Percentiles rank a stretch among this genome's conserved stretches.
These are phyloP conservation scores for Rhinocladiella mackenziei DNA, from an alignment of 2,329 filamentous ascomycete species.

Conservation along the genomic window DNA sequence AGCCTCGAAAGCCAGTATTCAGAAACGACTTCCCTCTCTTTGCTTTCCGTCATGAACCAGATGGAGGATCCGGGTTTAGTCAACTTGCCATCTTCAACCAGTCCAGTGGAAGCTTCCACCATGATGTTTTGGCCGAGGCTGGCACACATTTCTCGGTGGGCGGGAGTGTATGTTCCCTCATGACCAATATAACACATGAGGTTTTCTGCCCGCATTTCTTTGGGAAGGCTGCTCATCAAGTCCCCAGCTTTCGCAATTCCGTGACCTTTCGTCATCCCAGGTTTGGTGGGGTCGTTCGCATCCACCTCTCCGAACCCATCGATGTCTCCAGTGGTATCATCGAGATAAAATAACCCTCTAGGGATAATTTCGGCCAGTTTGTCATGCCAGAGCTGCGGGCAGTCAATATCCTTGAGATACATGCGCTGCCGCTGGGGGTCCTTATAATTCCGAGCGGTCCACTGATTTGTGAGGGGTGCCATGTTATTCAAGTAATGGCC, in stretches of 20 bases:
- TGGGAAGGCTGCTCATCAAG: slow-evolving; percentile 86
- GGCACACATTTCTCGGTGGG: slow-evolving; percentile 96
- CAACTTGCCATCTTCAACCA: slow-evolving; percentile 63
- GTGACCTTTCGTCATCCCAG: slow-evolving; percentile 48
- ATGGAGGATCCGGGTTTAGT: slow-evolving; percentile 80
- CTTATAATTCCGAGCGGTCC: slow-evolving; percentile 68
- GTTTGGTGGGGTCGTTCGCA: slow-evolving; percentile 41
- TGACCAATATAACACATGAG: slow-evolving; percentile 98
- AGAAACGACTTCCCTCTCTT: slow-evolving; percentile 82
- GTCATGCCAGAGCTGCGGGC: slow-evolving; percentile 79
- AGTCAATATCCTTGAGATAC: slow-evolving; percentile 97
- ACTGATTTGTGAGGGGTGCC: slow-evolving; percentile 77
- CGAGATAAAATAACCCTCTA: slow-evolving; percentile 80
- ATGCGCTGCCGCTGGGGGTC: slow-evolving; percentile 78
- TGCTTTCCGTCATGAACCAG: slow-evolving; percentile 98
- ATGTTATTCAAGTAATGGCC: slow-evolving; percentile 88
- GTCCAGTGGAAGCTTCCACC: slow-evolving; percentile 75
- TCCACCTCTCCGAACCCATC: slow-evolving; percentile 56
- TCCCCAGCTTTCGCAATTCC: slow-evolving; percentile 73
- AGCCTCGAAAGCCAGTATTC: slow-evolving; percentile 92
- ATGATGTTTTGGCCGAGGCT: slow-evolving; percentile 96
- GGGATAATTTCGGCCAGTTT: slow-evolving; percentile 75
- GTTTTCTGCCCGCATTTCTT: slow-evolving; percentile 87
- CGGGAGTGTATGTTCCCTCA: slow-evolving; percentile 92
- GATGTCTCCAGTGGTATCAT: slow-evolving; percentile 64